phyloP scores from a whole-genome alignment of 1,284 basidiomycete genomes.

The Naganishia sp. region DNA sequence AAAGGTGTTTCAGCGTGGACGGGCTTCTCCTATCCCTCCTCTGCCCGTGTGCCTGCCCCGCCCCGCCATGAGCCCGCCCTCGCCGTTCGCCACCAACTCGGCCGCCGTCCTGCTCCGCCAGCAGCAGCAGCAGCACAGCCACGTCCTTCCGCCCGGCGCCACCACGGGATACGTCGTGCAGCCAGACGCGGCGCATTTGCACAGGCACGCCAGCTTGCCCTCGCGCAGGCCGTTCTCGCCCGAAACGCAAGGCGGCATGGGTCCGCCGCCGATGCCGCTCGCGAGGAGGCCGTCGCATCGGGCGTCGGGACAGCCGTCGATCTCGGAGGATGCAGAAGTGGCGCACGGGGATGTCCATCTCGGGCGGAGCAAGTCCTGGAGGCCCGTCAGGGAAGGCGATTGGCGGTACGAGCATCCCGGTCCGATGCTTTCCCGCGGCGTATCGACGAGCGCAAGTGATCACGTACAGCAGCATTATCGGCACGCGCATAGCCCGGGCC shows the following conservation, averaged over 20 bases:
- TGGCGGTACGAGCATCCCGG: conserved; percentile 12
- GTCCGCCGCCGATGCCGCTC: not conserved
- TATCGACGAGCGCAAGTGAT: conserved; percentile 1
- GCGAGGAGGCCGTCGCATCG: not conserved
- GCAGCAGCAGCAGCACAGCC: not conserved
- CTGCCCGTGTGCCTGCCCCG: too few species aligned
- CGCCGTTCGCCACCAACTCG: conserved; percentile 6
- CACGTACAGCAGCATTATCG: not conserved
- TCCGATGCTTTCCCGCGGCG: not conserved
- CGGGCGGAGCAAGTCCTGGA: conserved; percentile 29
- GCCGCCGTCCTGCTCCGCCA: conserved; percentile 10
- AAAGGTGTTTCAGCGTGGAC: not conserved
- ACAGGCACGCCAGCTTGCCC: not conserved
- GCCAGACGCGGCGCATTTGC: not conserved
- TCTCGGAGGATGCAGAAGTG: conserved; percentile 10
- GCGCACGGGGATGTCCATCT: not conserved
- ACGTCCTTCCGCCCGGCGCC: conserved; percentile 14
- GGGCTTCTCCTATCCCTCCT: too few species aligned
- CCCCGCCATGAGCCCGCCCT: not conserved
- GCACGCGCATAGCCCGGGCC: not conserved
- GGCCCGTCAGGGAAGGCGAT: conserved; percentile 11
- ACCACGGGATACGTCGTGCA: conserved; percentile 10
- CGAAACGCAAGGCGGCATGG: too few species aligned
- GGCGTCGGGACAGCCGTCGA: conserved; percentile 18
- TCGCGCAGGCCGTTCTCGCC: not conserved